Base-by-base conservation (phyloP, 371 early-diverging fungal genomes). In the Rhizopus microsporus region DNA sequence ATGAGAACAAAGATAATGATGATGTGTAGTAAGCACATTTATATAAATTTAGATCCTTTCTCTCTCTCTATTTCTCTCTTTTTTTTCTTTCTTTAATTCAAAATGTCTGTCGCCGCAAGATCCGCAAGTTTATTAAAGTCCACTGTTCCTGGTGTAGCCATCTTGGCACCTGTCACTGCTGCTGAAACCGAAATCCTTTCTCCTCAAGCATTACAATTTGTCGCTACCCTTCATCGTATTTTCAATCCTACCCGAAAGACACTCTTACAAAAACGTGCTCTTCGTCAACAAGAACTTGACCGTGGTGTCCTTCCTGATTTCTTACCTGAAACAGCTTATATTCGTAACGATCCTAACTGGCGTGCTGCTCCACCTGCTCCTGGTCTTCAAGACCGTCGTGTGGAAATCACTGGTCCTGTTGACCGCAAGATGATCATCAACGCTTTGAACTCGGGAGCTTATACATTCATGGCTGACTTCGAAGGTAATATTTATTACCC, bases 371-470 rank as follows among this genome's bases (percentile, higher is more conserved):
- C 74, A 45, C 96, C 95, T 46, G 96, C 93, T 9, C 96, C 95
- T 3, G 96, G 96, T 2, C 76, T 97, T 40, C 75, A 84, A 31
- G 96, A 97, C 72, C 88, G 97, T 42, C 86, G 96, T 44, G 96
- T 96, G 43, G 97, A 97, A 77, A 97, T 96, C 72, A 97, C 97
- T 38, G 97, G 97, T 29, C 97, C 97, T 10, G 96, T 95, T 32
- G 96, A 95, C 77, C 89, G 97, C 66, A 97, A 97, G 80, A 97
- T 97, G 96, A 95, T 97, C 64, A 97, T 97, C 75, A 97, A 97
- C 62, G 97, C 95, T 34, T 81, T 96, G 67, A 97, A 96, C 80
- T 90, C 94, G 15, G 95, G 93, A 4, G 93, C 97, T 23, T 78
- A 82, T 55, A 93, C 94, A 39, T 97, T 88, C 74, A 97, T 97